These are phyloP conservation scores for Leccinum subfulvum DNA, from an alignment of 1,284 basidiomycete species.

Conservation along the genomic window DNA sequence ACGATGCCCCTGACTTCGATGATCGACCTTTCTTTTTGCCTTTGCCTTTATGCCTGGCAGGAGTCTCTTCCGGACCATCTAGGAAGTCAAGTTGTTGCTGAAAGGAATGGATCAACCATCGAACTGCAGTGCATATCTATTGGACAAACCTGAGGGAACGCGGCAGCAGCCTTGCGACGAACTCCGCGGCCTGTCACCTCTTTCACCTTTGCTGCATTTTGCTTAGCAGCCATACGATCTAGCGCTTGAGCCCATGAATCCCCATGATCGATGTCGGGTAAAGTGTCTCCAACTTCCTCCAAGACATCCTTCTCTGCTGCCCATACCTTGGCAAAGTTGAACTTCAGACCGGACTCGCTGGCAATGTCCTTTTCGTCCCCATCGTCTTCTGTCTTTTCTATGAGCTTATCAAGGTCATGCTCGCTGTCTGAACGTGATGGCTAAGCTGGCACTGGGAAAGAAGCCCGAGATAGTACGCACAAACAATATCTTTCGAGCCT, in stretches of 20 bases:
- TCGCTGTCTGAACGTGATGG: conserved; percentile 59
- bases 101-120: conserved; percentile 8
- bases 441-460: conserved; percentile 61
- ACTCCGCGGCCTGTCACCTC: conserved; percentile 69
- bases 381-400: conserved; percentile 80
- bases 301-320: conserved; percentile 69
- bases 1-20: conserved; percentile 26
- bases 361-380: conserved; percentile 53
- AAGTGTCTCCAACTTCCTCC: conserved; percentile 61
- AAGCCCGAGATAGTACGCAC: conserved; percentile 41
- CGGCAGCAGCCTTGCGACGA: conserved; percentile 64
- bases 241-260: conserved; percentile 80
- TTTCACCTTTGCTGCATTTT: conserved; percentile 42
- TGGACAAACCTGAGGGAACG: conserved; percentile 48
- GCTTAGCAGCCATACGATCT: conserved; percentile 59
- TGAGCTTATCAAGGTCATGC: conserved; percentile 76
- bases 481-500: conserved; percentile 63
- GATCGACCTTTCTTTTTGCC: conserved; percentile 26
- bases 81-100: conserved; percentile 36
- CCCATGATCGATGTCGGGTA: conserved; percentile 45
- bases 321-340: conserved; percentile 89
- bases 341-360: conserved; percentile 50
- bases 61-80: conserved; percentile 30
- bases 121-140: background rate
- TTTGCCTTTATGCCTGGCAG: conserved; percentile 25